Conservation (phyloP, 176 grass and related monocot species). For the Alloteropsis semialata region DNA sequence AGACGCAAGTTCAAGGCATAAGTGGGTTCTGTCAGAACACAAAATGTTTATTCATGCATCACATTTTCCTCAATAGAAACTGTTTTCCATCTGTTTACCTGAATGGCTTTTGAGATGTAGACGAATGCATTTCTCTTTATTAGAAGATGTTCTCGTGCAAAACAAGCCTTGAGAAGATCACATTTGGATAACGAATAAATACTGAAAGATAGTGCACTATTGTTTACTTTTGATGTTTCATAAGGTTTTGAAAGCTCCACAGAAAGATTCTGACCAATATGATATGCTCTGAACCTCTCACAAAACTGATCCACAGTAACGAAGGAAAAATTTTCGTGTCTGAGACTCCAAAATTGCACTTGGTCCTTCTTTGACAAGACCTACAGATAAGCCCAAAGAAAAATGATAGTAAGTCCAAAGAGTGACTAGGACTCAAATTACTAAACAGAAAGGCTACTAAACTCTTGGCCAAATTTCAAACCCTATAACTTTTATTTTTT, state of each 20-base stretch:
- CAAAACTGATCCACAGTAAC: conserved; percentile 53
- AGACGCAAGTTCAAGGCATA: too few relatives aligned
- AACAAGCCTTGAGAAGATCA: conserved; percentile 61
- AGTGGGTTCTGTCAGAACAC: background rate
- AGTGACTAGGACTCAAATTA: background rate
- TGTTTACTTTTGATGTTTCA: conserved; percentile 13
- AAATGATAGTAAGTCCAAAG: background rate
- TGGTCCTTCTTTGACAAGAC: conserved; percentile 72
- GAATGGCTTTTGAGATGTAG: conserved; percentile 53
- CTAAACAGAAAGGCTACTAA: background rate
- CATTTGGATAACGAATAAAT: conserved; percentile 60
- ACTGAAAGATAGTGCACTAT: conserved; percentile 48
- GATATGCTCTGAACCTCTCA: conserved; percentile 44
- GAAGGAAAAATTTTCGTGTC: conserved; percentile 42
- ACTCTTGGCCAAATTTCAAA: background rate
- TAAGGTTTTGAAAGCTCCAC: conserved; percentile 43
- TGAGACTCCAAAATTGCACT: conserved; percentile 54
- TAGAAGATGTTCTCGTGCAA: conserved; percentile 61
- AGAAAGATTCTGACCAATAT: conserved; percentile 33
- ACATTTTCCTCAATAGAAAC: background rate
- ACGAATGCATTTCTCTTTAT: conserved; percentile 58
- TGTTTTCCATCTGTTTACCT: conserved; percentile 5
- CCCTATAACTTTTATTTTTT: too few relatives aligned
- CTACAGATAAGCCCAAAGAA: conserved; percentile 11
- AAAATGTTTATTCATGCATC: background rate